phyloP scores from a whole-genome alignment of 176 grass and related monocot species.

The Neostapfia colusana region DNA sequence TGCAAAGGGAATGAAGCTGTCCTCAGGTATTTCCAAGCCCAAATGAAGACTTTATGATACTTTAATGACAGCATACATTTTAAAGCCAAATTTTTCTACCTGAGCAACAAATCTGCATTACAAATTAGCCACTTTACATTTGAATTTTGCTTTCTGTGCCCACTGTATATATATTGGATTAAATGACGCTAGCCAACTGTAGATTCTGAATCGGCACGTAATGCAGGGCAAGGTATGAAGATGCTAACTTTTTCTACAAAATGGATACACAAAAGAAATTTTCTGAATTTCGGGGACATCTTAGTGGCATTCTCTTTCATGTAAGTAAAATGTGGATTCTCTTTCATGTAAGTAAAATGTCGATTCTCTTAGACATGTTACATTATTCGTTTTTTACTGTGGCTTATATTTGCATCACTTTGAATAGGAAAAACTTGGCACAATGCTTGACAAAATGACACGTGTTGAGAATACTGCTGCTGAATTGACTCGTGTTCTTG shows the following conservation, averaged over 20 bases:
- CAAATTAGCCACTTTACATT: conserved; percentile 4
- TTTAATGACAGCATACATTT: conserved; percentile 10
- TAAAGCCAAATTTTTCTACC: neutral
- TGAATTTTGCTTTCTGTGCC: conserved; percentile 7
- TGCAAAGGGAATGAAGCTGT: conserved; percentile 95
- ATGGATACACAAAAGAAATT: conserved; percentile 91
- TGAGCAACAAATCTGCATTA: conserved; percentile 6
- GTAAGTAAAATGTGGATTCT: conserved; percentile 48
- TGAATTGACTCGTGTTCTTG: conserved; percentile 53
- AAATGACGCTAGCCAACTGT: conserved; percentile 23
- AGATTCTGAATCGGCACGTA: conserved; percentile 35
- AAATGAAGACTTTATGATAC: conserved; percentile 7
- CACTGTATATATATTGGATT: neutral
- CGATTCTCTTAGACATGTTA: conserved; percentile 19
- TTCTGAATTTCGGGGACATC: conserved; percentile 74
- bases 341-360: conserved; percentile 65
- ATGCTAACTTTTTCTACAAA: conserved; percentile 94
- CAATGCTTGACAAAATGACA: conserved; percentile 90
- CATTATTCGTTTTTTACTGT: conserved; percentile 14
- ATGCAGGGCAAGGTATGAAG: conserved; percentile 92
- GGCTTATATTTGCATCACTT: conserved; percentile 19
- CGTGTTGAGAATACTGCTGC: conserved; percentile 57
- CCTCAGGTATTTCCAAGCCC: conserved; percentile 58
- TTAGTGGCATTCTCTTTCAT: conserved; percentile 94
- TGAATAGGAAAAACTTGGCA: conserved; percentile 89